phyloP scores from a whole-genome alignment of 805 yeast species.

The Schwanniomyces pseudopolymorphus region DNA sequence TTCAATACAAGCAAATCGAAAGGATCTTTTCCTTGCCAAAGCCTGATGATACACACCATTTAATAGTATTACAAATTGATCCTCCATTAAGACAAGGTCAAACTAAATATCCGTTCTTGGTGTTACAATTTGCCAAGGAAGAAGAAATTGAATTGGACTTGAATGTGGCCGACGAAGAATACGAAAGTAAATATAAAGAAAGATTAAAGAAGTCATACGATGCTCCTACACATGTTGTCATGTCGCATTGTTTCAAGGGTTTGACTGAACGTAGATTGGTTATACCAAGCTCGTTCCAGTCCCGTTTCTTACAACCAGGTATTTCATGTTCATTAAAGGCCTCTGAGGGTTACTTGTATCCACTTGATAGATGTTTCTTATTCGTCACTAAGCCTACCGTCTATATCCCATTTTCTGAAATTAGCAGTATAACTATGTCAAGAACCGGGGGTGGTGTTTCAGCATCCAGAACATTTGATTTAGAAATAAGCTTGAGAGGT shows the following conservation, averaged over 20 bases:
- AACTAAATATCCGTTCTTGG: conserved; percentile 90
- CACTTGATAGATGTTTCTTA: conserved; percentile 87
- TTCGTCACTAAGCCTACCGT: conserved; percentile 94
- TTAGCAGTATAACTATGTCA: conserved; percentile 74
- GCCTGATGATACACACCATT: conserved; percentile 89
- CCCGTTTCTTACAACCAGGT: conserved; percentile 79
- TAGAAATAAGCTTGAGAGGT: conserved; percentile 71
- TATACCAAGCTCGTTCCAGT: conserved; percentile 78
- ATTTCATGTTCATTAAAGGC: conserved; percentile 92
- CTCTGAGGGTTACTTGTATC: conserved; percentile 88
- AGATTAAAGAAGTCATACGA: conserved; percentile 76
- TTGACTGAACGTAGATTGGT: conserved; percentile 83
- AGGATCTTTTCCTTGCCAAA: conserved; percentile 90
- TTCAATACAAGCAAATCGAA: conserved; percentile 86
- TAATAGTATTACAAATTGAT: conserved; percentile 85
- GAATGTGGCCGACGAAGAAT: conserved; percentile 81
- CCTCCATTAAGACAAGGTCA: conserved; percentile 99
- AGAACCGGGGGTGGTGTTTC: conserved; percentile 79
- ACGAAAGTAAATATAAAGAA: conserved; percentile 69
- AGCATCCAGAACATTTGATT: conserved; percentile 87
- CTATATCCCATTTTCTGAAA: conserved; percentile 83
- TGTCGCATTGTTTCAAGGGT: conserved; percentile 86
- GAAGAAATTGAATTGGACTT: conserved; percentile 91
- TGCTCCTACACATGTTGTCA: conserved; percentile 80
- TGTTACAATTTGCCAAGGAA: conserved; percentile 83